Base-by-base conservation (phyloP, 2,329 filamentous ascomycete species). In the Stachybotrys chartarum region DNA sequence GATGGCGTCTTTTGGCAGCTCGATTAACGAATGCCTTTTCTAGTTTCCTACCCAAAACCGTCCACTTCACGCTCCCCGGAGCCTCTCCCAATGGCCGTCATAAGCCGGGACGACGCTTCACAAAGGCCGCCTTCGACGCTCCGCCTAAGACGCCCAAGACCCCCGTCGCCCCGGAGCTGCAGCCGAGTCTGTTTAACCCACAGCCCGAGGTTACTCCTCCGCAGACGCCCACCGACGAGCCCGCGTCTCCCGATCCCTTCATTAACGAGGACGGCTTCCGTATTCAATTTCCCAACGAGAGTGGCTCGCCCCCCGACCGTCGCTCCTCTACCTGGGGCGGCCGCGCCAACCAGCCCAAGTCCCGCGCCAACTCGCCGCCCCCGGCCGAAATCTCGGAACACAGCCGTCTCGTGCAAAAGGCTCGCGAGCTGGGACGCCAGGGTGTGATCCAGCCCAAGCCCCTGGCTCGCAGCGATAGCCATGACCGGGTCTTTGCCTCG, bases 21-120 rank as follows among this genome's bases (percentile, higher is more conserved):
- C n/a, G n/a, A n/a, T n/a, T n/a, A n/a, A n/a, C n/a, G n/a, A n/a
- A n/a, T n/a, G n/a, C 16, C 8, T 16, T 44, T 44, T 16, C 61
- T 68, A 96, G 92, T 56, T 96, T 96, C 69, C 82, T 97, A 42
- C 93, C 93, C 39, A 92, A 96, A 70, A 97, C 93, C 46, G 80
- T 96, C 66, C 86, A 96, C 71, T 97, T 97, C 71, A 86, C 86
- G 63, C 78, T 89, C 55, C 82, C 83, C 11, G 78, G 79, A 45
- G 78, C 77, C 35, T 75, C 76, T 53, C 73, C 71, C 56, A 74
- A 47, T 7, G 16, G 67, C 59, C 67, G 66, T 57, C 68, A 64
- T 60, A 68, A 68, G 53, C 60, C 66, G 59, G 50, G 60, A 56
- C 67, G 62, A 64, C 58, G 63, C 61, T 58, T 65, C 55, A 55